Conservation (phyloP, 1,284 basidiomycete species). For the Irpex sp. region DNA sequence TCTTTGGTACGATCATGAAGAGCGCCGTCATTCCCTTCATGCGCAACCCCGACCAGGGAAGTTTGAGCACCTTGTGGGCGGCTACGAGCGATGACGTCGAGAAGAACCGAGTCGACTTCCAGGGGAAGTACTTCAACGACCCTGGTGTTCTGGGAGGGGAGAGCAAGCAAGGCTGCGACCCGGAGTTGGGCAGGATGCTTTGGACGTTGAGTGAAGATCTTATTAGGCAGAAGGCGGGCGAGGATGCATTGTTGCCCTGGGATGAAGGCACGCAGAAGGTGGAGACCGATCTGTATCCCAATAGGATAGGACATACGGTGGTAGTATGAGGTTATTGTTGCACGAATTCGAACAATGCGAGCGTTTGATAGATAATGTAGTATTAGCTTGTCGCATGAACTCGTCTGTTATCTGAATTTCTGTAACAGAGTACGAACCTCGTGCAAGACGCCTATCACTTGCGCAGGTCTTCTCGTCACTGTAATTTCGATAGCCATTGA, state of each 20-base stretch:
- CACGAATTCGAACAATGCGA: no score
- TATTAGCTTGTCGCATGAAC: no score
- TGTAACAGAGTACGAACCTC: no score
- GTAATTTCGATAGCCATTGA: no score
- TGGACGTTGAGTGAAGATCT: slow-evolving; percentile 33
- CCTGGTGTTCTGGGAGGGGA: slow-evolving; percentile 32
- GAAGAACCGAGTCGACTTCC: slow-evolving; percentile 20
- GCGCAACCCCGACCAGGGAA: slow-evolving; percentile 34
- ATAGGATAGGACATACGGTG: no score
- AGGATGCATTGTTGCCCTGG: slow-evolving; percentile 30
- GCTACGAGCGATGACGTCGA: slow-evolving; percentile 35
- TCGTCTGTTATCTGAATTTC: no score
- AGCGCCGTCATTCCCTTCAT: slow-evolving; percentile 32
- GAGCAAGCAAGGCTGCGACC: slow-evolving; percentile 34
- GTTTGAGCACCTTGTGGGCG: slow-evolving; percentile 31
- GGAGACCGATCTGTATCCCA: background rate
- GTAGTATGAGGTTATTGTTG: no score
- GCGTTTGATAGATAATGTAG: no score
- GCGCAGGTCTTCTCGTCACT: no score
- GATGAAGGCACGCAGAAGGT: background rate
- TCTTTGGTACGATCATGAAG: slow-evolving; percentile 32
- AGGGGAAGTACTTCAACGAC: slow-evolving; percentile 33
- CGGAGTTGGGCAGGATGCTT: slow-evolving; percentile 18
- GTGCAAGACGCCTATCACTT: no score
- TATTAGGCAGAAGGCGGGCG: slow-evolving; percentile 30